phyloP scores from a whole-genome alignment of 2,329 filamentous ascomycete species.

The Myriosclerotinia scirpicola region DNA sequence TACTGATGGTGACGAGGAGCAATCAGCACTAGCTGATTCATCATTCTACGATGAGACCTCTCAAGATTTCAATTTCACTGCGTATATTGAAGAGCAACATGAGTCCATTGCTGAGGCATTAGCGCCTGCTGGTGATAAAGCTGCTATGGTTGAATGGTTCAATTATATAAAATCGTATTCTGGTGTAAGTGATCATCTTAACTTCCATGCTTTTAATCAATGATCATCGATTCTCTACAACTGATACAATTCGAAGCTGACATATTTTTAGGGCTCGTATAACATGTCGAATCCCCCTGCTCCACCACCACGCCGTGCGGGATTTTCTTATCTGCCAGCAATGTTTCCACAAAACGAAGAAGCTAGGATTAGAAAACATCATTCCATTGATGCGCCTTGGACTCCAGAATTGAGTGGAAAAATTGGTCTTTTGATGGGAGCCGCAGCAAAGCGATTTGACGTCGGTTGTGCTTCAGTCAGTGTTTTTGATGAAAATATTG shows the following conservation, averaged over 20 bases:
- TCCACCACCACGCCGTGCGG: conserved; percentile 35
- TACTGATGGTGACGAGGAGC: not conserved
- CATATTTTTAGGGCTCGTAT: conserved; percentile 38
- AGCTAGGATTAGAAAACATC: conserved; percentile 31
- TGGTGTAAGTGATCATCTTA: conserved; percentile 18
- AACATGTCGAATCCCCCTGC: conserved; percentile 41
- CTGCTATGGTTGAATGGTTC: conserved; percentile 20
- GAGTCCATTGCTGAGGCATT: conserved; percentile 19
- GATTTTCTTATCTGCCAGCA: conserved; percentile 38
- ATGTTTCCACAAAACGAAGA: conserved; percentile 38
- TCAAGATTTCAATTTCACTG: not conserved
- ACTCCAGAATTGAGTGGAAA: conserved; percentile 30
- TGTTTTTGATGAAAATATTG: conserved; percentile 39
- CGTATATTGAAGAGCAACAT: conserved; percentile 22
- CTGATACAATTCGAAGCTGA: conserved; percentile 8
- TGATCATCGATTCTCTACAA: not conserved
- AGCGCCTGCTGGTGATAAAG: conserved; percentile 13
- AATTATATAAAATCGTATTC: conserved; percentile 29
- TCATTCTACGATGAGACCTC: conserved; percentile 1
- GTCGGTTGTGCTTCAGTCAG: conserved; percentile 40
- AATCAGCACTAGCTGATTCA: conserved; percentile 1
- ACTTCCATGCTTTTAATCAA: not conserved
- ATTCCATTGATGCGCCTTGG: conserved; percentile 34
- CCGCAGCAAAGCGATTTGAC: conserved; percentile 37
- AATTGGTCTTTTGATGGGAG: conserved; percentile 30